A percentile compares a stretch with the other conserved stretches of the same genome.
phyloP scores from a whole-genome alignment of 352 stramenopile species.

The Ophiocytium majus region DNA sequence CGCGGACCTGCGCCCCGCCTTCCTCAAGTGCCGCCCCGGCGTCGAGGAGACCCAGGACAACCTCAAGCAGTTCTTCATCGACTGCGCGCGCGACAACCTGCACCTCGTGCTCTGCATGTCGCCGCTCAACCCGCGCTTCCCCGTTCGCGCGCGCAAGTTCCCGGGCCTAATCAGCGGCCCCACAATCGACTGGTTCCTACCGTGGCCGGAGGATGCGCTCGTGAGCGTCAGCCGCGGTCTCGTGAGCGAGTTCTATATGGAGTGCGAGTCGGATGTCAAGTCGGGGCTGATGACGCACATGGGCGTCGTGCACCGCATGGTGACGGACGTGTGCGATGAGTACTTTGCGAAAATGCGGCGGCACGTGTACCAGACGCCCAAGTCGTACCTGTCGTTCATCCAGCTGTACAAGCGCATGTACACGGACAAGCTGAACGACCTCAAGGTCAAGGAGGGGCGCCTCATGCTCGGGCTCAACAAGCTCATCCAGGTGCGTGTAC shows the following conservation, averaged over 20 bases:
- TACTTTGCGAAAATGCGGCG: slow-evolving; percentile 97
- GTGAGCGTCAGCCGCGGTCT: slow-evolving; percentile 93
- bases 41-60: slow-evolving; percentile 92
- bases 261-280: slow-evolving; percentile 77
- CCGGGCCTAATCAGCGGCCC: slow-evolving; percentile 90
- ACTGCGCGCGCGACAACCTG: slow-evolving; percentile 94
- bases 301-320: slow-evolving; percentile 85
- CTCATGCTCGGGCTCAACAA: slow-evolving; percentile 96
- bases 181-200: slow-evolving; percentile 98
- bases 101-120: slow-evolving; percentile 98
- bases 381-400: slow-evolving; percentile 97
- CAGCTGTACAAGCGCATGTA: slow-evolving; percentile 97
- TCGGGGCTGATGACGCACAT: slow-evolving; percentile 91
- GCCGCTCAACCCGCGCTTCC: slow-evolving; percentile 96
- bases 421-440: slow-evolving; percentile 80
- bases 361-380: slow-evolving; percentile 95
- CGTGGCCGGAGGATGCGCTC: slow-evolving; percentile 96
- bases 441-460: slow-evolving; percentile 83
- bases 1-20: slow-evolving; percentile 83
- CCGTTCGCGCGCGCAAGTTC: slow-evolving; percentile 91
- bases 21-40: slow-evolving; percentile 69
- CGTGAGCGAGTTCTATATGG: slow-evolving; percentile 91
- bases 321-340: slow-evolving; percentile 81
- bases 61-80: slow-evolving; percentile 96
- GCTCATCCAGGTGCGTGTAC: slow-evolving; percentile 67